A percentile compares a stretch with the other conserved stretches of the same genome.
These are phyloP conservation scores for Mortierella sp. DNA, from an alignment of 371 early-diverging fungal species.

Conservation along the genomic window DNA sequence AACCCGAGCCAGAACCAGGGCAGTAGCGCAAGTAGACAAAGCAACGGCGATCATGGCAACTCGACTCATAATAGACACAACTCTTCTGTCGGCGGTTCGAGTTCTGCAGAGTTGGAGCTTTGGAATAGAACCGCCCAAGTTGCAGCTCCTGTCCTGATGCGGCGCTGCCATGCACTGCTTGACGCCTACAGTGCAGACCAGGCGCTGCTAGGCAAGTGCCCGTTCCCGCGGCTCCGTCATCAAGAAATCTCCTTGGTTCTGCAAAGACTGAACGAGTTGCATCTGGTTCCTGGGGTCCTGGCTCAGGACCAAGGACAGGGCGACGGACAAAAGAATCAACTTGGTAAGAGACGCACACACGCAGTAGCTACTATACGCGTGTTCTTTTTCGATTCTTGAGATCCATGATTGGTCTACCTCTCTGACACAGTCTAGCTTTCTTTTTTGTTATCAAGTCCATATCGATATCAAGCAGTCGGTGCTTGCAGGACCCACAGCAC, in stretches of 20 bases:
- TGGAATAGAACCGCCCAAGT: constrained; percentile 70
- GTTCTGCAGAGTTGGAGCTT: constrained; percentile 17
- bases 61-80: not conserved
- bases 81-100: not conserved
- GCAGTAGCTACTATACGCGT: too few relatives aligned
- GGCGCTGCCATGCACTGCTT: constrained; percentile 75
- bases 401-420: too few relatives aligned
- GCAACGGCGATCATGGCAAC: not conserved
- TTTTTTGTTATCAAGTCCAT: not conserved
- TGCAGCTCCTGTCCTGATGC: constrained; percentile 78
- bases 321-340: not conserved
- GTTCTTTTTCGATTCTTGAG: too few relatives aligned
- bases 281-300: constrained; percentile 65
- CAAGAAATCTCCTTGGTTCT: constrained; percentile 81
- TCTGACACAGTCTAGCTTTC: not conserved
- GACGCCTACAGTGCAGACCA: constrained; percentile 79
- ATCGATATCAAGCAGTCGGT: constrained; percentile 57
- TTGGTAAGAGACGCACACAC: too few relatives aligned
- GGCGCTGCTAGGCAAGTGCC: constrained; percentile 78
- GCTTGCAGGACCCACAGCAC: constrained; percentile 73
- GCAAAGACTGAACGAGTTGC: constrained; percentile 68
- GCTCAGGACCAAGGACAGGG: not conserved
- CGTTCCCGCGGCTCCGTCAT: constrained; percentile 85
- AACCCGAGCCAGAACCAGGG: too few relatives aligned
- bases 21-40: not conserved